phyloP scores from a whole-genome alignment of 2,329 filamentous ascomycete genomes.

The Xylaria sp. region DNA sequence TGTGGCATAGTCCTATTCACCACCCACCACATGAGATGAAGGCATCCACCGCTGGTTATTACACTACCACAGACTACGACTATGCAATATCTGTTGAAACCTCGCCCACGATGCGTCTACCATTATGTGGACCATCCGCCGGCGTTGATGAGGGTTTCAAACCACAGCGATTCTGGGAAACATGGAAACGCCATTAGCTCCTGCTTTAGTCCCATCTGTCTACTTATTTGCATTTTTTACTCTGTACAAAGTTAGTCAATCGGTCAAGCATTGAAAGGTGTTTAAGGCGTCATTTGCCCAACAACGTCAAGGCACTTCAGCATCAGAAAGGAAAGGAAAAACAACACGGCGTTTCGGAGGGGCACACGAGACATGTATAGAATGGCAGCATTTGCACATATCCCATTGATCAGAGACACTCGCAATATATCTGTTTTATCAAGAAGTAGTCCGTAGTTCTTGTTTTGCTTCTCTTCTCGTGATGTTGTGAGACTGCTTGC shows the following conservation, averaged over 20 bases:
- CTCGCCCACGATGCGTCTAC: too few species aligned
- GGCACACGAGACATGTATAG: slow-evolving; percentile 20
- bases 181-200: background rate
- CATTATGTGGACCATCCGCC: too few species aligned
- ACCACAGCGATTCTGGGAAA: background rate
- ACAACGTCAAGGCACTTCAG: slow-evolving; percentile 21
- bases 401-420: slow-evolving; percentile 5
- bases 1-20: background rate
- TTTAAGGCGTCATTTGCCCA: slow-evolving; percentile 20
- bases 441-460: background rate
- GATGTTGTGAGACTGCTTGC: background rate
- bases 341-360: slow-evolving; percentile 18
- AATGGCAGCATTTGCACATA: slow-evolving; percentile 26
- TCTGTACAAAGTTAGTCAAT: slow-evolving; percentile 24
- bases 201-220: background rate
- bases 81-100: too few species aligned
- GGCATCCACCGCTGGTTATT: too few species aligned
- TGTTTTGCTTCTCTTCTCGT: background rate
- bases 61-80: too few species aligned
- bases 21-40: too few species aligned
- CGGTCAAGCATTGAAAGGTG: slow-evolving; percentile 26
- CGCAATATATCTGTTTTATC: slow-evolving; percentile 7
- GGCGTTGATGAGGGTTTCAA: background rate
- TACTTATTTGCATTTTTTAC: slow-evolving; percentile 14
- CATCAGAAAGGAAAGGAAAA: slow-evolving; percentile 19